Conservation (phyloP, 1,139 yeast species). For the Candida pseudoviswanathii region DNA sequence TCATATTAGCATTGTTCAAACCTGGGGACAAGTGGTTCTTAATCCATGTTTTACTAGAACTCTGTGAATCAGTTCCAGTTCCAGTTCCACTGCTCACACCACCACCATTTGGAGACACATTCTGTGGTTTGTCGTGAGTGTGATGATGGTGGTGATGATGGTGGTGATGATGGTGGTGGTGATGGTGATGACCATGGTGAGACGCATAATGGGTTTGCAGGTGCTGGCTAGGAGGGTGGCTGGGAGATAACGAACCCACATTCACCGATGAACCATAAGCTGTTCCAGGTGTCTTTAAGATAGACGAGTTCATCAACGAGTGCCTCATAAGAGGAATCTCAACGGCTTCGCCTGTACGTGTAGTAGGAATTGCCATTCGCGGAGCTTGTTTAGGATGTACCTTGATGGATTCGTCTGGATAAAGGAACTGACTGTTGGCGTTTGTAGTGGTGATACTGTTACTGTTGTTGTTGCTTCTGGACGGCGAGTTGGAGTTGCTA, state of each 20-base stretch:
- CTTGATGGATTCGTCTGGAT: slow-evolving; percentile 19
- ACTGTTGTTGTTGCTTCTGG: slow-evolving; percentile 8
- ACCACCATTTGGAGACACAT: slow-evolving; percentile 1
- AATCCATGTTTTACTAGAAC: slow-evolving; percentile 12
- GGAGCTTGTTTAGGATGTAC: slow-evolving; percentile 65
- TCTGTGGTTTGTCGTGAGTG: slow-evolving; percentile 7
- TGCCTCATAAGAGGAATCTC: slow-evolving; percentile 61
- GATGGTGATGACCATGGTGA: not conserved
- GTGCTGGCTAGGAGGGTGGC: not conserved
- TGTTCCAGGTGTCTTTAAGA: slow-evolving; percentile 8
- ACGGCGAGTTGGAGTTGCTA: slow-evolving; percentile 11
- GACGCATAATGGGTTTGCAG: not conserved
- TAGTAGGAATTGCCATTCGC: slow-evolving; percentile 80
- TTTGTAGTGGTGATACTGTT: not conserved
- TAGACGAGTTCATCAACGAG: slow-evolving; percentile 20
- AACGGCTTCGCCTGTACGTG: slow-evolving; percentile 75
- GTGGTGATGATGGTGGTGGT: not conserved
- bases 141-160: slow-evolving; percentile 8
- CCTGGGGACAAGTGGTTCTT: slow-evolving; percentile 20
- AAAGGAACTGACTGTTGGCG: slow-evolving; percentile 10
- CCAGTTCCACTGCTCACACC: slow-evolving; percentile 1
- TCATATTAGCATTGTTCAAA: slow-evolving; percentile 7
- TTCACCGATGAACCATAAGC: slow-evolving; percentile 11
- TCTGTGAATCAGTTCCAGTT: slow-evolving; percentile 5
- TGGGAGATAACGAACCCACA: slow-evolving; percentile 10